Conservation (phyloP, 164 flowering plant genomes). For the Sextonia rubra region DNA sequence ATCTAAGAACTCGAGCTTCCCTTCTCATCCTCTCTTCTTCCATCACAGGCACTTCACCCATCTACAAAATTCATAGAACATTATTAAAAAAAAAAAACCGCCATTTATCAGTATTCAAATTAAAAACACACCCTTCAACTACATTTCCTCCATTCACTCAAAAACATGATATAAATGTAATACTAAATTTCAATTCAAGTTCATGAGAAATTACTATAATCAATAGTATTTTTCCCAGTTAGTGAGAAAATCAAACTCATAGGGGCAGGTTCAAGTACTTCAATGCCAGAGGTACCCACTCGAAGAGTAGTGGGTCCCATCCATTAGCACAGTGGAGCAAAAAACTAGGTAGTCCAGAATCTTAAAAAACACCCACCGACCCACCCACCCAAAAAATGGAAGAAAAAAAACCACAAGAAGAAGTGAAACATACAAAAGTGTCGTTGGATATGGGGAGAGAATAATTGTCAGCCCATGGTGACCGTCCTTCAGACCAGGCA, state of each 20-base stretch:
- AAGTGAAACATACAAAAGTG: conserved; percentile 34
- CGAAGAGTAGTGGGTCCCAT: not conserved
- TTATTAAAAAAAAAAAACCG: no score
- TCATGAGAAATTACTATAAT: not conserved
- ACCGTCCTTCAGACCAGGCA: conserved; percentile 58
- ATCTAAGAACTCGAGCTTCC: conserved; percentile 62
- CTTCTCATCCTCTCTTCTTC: conserved; percentile 53
- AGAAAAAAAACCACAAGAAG: no score
- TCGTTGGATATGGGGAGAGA: conserved; percentile 20
- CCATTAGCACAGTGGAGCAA: not conserved
- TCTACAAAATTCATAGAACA: conserved; percentile 15
- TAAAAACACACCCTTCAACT: not conserved
- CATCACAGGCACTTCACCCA: conserved; percentile 55
- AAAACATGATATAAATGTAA: not conserved
- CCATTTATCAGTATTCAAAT: not conserved
- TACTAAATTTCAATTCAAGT: not conserved
- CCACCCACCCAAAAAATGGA: no score
- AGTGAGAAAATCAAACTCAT: not conserved
- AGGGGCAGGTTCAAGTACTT: not conserved
- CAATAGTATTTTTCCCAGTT: not conserved
- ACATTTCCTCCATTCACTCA: not conserved
- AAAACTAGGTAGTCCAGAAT: not conserved
- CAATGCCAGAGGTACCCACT: not conserved
- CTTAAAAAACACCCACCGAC: no score
- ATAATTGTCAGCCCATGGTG: conserved; percentile 40